Evolutionary conservation across 108 stramenopile species (phyloP), one percentile per base, ranked within the genome.

Genomic region (Ochromonas danica): DNA sequence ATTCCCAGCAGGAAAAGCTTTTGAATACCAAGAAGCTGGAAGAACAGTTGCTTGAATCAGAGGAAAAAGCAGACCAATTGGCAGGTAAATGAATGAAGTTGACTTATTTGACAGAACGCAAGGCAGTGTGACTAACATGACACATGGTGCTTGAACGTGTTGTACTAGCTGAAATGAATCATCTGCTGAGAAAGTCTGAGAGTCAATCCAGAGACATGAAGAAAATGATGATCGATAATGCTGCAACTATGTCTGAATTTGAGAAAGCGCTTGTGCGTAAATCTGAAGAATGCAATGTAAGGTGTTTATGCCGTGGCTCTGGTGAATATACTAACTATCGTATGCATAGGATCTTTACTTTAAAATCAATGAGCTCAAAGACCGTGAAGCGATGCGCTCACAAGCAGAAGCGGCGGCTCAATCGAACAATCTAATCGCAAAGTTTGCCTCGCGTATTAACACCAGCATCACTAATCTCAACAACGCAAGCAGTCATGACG

Each of bases 211-310:
- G 35, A 36, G 63, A 67, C 25, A 14, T 67, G 63, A 67, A 67
- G 63, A 28, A 36, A 36, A 25, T 67, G 30, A 67, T 67, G 63
- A 67, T 14, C 3, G 63, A 67, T 35, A 33, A 67, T 36, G 63
- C 63, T 6, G 10, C 6, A 25, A 35, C 63, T 6, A 35, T 67
- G 30, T 22, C 63, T 36, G 63, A 67, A 36, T 67, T 67, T 67
- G 63, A 67, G 35, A 67, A 67, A 67, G 63, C 63, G 3, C 25
- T 67, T 3, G 25, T 67, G 6, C 17, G 63, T 6, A 67, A 67
- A 36, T 31, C 30, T 67, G 63, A 36, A 35, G 63, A 67, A 67
- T 67, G 63, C 63, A 36, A 67, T 67, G 63, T 67, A 67, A 67
- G 63, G n/a, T n/a, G n/a, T n/a, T n/a, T n/a, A n/a, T n/a, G n/a